These are phyloP conservation scores for Lasiosphaeria hispida DNA, from an alignment of 495 filamentous ascomycete genomes.

Conservation along the genomic window DNA sequence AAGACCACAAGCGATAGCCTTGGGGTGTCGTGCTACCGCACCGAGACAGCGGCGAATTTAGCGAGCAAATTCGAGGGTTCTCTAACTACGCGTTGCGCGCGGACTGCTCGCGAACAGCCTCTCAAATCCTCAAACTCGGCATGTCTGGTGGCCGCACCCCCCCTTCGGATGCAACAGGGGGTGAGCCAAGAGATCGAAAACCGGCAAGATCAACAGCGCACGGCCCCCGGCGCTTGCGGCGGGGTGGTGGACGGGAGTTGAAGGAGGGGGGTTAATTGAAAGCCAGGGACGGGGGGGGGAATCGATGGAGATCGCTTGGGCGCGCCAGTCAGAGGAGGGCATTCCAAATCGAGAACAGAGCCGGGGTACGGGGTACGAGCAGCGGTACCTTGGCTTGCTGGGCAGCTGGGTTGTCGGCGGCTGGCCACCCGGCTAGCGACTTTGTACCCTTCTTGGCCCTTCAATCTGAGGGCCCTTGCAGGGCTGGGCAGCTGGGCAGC, in stretches of 20 bases:
- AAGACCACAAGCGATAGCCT: too few species aligned
- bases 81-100: too few species aligned
- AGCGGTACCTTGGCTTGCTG: too few species aligned
- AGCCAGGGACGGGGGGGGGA: slow-evolving; percentile 23
- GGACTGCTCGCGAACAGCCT: neutral
- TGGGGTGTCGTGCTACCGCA: too few species aligned
- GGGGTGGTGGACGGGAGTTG: slow-evolving; percentile 8
- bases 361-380: too few species aligned
- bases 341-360: slow-evolving; percentile 15
- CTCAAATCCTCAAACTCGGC: slow-evolving; percentile 13
- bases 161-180: neutral
- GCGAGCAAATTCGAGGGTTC: too few species aligned
- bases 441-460: neutral
- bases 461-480: neutral
- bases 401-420: slow-evolving; percentile 2
- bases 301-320: slow-evolving; percentile 23
- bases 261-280: too few species aligned
- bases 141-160: slow-evolving; percentile 6
- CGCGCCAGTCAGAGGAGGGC: slow-evolving; percentile 19
- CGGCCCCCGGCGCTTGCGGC: slow-evolving; percentile 26
- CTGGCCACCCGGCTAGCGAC: slow-evolving; percentile 8
- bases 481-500: slow-evolving; percentile 1
- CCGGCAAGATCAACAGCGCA: slow-evolving; percentile 9
- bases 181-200: neutral
- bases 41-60: too few species aligned